These are phyloP conservation scores for Xerophyta viscosa DNA, from an alignment of 106 monocot genomes.

Conservation along the genomic window DNA sequence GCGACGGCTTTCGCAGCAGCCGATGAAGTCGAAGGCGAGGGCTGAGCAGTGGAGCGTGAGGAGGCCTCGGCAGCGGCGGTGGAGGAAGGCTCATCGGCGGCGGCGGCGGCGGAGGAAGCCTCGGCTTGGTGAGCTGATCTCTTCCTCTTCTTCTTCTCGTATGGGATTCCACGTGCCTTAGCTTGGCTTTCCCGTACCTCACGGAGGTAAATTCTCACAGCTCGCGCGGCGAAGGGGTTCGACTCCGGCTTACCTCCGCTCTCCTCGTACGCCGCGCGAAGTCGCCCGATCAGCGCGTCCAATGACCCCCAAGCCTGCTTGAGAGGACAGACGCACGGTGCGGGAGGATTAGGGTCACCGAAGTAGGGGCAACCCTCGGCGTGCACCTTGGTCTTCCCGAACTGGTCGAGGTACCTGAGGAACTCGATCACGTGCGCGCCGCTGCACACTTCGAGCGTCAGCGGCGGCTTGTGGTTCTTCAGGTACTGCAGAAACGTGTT, in stretches of 20 bases:
- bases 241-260: conserved; percentile 22
- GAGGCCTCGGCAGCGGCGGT: no score
- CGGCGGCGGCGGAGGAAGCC: no score
- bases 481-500: conserved; percentile 66
- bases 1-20: no score
- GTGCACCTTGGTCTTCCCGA: conserved; percentile 62
- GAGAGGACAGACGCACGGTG: conserved; percentile 38
- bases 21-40: no score
- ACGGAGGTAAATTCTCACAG: conserved; percentile 2
- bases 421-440: conserved; percentile 60
- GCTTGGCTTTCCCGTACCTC: conserved; percentile 10
- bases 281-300: conserved; percentile 44
- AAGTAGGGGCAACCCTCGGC: conserved; percentile 25
- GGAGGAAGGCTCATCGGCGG: no score
- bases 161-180: conserved; percentile 9
- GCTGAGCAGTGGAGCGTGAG: no score
- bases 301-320: conserved; percentile 52
- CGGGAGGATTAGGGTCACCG: conserved; percentile 39
- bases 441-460: conserved; percentile 37
- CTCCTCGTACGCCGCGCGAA: conserved; percentile 49
- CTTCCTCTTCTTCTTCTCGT: conserved; percentile 19
- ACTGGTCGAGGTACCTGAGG: conserved; percentile 47
- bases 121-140: background rate
- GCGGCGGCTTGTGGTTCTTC: conserved; percentile 43
- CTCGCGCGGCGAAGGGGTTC: conserved; percentile 3